Conservation (phyloP, 331 rosid species). For the Telfairia occidentalis region DNA sequence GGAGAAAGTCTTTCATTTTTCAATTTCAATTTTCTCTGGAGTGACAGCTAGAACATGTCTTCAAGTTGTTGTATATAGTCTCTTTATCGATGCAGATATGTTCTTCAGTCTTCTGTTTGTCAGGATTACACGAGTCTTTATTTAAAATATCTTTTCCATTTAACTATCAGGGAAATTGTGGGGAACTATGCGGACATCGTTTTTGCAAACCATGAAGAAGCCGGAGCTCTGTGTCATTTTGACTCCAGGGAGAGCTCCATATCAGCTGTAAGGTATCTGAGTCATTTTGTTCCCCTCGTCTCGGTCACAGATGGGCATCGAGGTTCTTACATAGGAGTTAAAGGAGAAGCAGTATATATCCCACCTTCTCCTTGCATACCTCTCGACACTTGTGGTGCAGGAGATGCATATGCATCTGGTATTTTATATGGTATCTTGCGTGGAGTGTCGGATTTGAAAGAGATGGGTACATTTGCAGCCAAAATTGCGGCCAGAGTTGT, state of each 20-base stretch:
- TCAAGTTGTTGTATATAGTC: neutral
- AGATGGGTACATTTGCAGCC: constrained; percentile 67
- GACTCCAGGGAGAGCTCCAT: constrained; percentile 44
- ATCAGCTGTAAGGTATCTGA: constrained; percentile 62
- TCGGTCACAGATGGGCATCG: constrained; percentile 72
- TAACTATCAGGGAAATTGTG: constrained; percentile 54
- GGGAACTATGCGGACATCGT: constrained; percentile 66
- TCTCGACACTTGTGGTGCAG: constrained; percentile 92
- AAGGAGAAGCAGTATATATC: constrained; percentile 79
- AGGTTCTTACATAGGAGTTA: constrained; percentile 80
- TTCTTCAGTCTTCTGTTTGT: neutral
- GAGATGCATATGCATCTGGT: constrained; percentile 97
- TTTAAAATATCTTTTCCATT: constrained; percentile 11
- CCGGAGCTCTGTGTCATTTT: constrained; percentile 66
- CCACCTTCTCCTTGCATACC: constrained; percentile 85
- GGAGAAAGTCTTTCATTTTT: neutral
- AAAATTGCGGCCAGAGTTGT: constrained; percentile 88
- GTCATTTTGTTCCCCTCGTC: constrained; percentile 82
- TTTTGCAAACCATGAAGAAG: constrained; percentile 84
- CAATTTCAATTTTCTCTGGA: neutral
- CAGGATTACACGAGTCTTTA: neutral
- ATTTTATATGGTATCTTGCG: constrained; percentile 55
- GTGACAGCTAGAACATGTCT: neutral
- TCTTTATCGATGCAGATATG: neutral
- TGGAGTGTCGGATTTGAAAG: constrained; percentile 63